Evolutionary conservation across 148 eudicot species (phyloP).

Genomic region (Hydrangea macrophylla): DNA sequence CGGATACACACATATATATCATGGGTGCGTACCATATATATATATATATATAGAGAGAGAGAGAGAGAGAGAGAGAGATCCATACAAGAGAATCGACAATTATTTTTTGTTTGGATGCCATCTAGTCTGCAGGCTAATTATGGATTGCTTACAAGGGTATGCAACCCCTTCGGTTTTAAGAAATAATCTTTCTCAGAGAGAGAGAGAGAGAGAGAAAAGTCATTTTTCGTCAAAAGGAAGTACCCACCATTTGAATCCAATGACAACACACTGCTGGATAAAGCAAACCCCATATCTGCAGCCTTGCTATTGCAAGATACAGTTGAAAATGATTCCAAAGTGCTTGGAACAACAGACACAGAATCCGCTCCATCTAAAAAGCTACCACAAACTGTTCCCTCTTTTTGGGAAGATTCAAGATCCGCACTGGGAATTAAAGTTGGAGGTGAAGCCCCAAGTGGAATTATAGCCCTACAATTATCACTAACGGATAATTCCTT

Average conservation of each 20-base stretch:
- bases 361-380: slow-evolving; percentile 13
- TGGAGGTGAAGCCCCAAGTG: not conserved
- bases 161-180: too few species aligned
- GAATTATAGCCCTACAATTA: not conserved
- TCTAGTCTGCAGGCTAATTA: too few species aligned
- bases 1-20: too few species aligned
- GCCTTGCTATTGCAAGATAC: slow-evolving; percentile 11
- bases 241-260: slow-evolving; percentile 24
- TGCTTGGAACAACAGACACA: too few species aligned
- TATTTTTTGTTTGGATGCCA: too few species aligned
- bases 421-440: not conserved
- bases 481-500: not conserved
- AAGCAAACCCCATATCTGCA: slow-evolving; percentile 7
- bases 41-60: too few species aligned
- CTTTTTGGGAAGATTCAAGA: not conserved
- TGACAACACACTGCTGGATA: slow-evolving; percentile 16
- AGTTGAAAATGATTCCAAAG: slow-evolving; percentile 13
- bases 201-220: not conserved
- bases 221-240: not conserved
- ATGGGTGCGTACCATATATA: too few species aligned
- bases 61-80: not conserved
- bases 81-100: too few species aligned
- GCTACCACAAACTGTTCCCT: slow-evolving; percentile 11
- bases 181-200: too few species aligned
- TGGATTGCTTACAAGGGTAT: too few species aligned